Percentiles rank a stretch among this genome's conserved stretches.
These are phyloP conservation scores for Colletotrichum euphorbiae DNA, from an alignment of 2,329 filamentous ascomycete genomes.

Conservation along the genomic window DNA sequence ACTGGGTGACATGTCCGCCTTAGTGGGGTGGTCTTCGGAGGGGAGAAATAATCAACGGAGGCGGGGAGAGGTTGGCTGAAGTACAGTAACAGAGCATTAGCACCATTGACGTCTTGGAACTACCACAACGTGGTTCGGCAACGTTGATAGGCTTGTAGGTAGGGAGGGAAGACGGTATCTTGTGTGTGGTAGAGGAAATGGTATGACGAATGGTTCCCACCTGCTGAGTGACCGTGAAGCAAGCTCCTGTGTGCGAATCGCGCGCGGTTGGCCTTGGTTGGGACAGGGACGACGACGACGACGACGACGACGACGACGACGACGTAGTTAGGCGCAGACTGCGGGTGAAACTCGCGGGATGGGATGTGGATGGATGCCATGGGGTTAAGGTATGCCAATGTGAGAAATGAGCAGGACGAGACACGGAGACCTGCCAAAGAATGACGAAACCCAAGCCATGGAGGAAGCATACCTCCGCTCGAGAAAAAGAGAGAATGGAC, in stretches of 20 bases:
- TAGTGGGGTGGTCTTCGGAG: conserved; percentile 1
- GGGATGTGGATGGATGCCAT: conserved; percentile 7
- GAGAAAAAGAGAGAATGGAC: too few species aligned
- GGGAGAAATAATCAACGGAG: conserved; percentile 4
- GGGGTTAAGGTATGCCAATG: conserved; percentile 11
- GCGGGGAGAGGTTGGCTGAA: neutral
- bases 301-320: too few species aligned
- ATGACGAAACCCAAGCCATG: conserved; percentile 6
- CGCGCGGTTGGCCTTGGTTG: conserved; percentile 20
- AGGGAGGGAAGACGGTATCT: conserved; percentile 5
- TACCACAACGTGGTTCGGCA: neutral
- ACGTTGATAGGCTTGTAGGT: conserved; percentile 5
- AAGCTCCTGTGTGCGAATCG: conserved; percentile 19
- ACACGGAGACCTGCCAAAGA: conserved; percentile 12
- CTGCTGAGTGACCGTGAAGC: conserved; percentile 8
- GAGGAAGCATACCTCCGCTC: neutral
- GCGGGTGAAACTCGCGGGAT: conserved; percentile 7
- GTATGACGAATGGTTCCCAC: conserved; percentile 22
- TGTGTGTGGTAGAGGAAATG: neutral
- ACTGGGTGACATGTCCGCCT: conserved; percentile 25
- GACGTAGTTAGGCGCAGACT: neutral
- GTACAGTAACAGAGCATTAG: conserved; percentile 1
- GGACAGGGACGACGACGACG: conserved; percentile 1
- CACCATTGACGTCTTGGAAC: neutral
- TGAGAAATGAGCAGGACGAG: conserved; percentile 24